A percentile compares a stretch with the other conserved stretches of the same genome.
phyloP scores from a whole-genome alignment of 768 basidiomycete genomes.

The Tricholoma furcatifolium region DNA sequence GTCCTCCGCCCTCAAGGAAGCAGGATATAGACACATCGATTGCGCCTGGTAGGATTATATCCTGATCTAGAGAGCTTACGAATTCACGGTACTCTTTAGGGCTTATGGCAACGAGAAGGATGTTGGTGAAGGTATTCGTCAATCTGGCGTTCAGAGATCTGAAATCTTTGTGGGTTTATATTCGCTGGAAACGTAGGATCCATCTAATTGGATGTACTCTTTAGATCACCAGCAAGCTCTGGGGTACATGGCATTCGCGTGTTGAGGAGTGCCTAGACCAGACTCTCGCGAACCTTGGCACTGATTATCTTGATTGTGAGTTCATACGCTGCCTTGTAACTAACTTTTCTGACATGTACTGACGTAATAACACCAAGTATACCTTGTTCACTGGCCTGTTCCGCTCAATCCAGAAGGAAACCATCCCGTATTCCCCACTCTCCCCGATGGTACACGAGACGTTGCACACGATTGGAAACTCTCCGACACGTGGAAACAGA shows the following conservation, averaged over 20 bases:
- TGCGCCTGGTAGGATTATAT: slow-evolving; percentile 47
- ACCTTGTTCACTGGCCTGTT: slow-evolving; percentile 83
- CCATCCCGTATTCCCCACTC: slow-evolving; percentile 55
- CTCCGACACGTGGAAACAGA: slow-evolving; percentile 78
- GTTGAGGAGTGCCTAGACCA: slow-evolving; percentile 76
- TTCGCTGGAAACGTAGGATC: too few species aligned
- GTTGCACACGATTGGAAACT: slow-evolving; percentile 65
- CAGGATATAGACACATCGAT: slow-evolving; percentile 76
- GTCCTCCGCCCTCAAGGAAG: slow-evolving; percentile 65
- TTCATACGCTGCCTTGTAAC: slow-evolving; percentile 9
- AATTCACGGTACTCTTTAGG: slow-evolving; percentile 31
- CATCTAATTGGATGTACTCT: neutral
- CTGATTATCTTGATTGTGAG: slow-evolving; percentile 79
- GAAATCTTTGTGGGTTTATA: slow-evolving; percentile 47
- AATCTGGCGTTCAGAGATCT: slow-evolving; percentile 71
- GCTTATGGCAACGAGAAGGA: slow-evolving; percentile 75
- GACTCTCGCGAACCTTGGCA: slow-evolving; percentile 76
- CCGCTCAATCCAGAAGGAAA: slow-evolving; percentile 69
- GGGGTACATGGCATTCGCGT: slow-evolving; percentile 65
- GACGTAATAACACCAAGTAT: slow-evolving; percentile 37
- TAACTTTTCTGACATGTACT: slow-evolving; percentile 6
- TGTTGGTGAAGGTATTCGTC: slow-evolving; percentile 78
- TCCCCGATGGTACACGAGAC: slow-evolving; percentile 64
- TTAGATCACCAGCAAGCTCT: slow-evolving; percentile 72
- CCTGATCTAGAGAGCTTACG: neutral